phyloP scores from a whole-genome alignment of 2,329 filamentous ascomycete genomes.

The Monilinia laxa region DNA sequence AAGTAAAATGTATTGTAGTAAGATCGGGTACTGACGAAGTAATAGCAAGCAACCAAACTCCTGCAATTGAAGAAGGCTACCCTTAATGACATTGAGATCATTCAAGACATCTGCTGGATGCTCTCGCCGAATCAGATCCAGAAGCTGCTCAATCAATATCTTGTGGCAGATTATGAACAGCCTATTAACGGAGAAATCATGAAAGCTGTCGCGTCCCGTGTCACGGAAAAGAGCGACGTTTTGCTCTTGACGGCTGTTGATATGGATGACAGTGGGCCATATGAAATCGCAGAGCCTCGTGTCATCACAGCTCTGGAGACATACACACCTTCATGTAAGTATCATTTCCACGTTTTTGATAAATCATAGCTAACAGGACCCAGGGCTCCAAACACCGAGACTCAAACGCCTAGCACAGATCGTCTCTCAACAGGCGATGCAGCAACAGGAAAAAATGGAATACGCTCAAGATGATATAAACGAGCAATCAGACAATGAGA shows the following conservation, averaged over 20 bases:
- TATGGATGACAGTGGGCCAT: constrained; percentile 98
- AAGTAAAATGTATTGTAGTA: constrained; percentile 37
- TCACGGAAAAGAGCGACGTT: constrained; percentile 98
- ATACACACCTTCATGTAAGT: constrained; percentile 94
- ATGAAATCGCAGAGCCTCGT: constrained; percentile 95
- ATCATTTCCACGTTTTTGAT: background rate
- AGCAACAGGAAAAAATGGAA: constrained; percentile 86
- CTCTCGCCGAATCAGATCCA: constrained; percentile 98
- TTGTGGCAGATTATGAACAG: constrained; percentile 98
- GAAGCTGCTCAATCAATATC: constrained; percentile 96
- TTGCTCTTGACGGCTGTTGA: constrained; percentile 91
- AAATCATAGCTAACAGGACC: constrained; percentile 37
- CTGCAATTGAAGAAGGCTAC: constrained; percentile 98
- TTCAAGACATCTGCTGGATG: constrained; percentile 99
- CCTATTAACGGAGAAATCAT: constrained; percentile 99
- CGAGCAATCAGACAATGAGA: constrained; percentile 44
- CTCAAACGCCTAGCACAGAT: constrained; percentile 97
- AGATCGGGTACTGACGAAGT: constrained; percentile 38
- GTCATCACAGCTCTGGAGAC: constrained; percentile 96
- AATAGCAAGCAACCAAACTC: constrained; percentile 92
- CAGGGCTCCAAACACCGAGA: constrained; percentile 92
- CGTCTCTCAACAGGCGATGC: constrained; percentile 92
- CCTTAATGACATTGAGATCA: constrained; percentile 98
- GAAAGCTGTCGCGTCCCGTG: constrained; percentile 96
- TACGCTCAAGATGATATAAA: constrained; percentile 50